Base-by-base conservation (phyloP, 306 rosid genomes). In the Pterocarpus santalinus region DNA sequence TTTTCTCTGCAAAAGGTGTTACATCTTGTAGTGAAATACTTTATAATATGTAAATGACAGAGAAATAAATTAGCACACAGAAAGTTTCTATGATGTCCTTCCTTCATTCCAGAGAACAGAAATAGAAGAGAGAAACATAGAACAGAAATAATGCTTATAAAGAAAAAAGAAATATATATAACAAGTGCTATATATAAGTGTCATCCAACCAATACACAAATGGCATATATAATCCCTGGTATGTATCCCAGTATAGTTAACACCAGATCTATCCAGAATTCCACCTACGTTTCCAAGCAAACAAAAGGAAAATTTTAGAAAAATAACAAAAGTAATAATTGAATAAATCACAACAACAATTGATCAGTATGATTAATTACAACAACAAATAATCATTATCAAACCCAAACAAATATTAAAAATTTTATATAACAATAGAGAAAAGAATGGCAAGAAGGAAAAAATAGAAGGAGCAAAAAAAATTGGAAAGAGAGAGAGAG, bases 171-270 rank as follows among this genome's bases (percentile, higher is more conserved):
- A 32, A 43, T 34, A 7, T 46, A 64, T 17, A 61, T 58, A 36
- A 16, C 3, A 2, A 30, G 4, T 5, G 16, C 34, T 58, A 47
- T 5, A 17, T 30, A 51, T 51, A 2, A 53, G 4, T 38, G 80
- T 79, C 76, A 92, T 79, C 73, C 87, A 49, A 92, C 94, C 33
- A 92, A 78, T 49, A 90, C 90, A 76, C 76, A 92, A 73, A 92
- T 70, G 22, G 97, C 92, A 74, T 88, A 92, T 77, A 92, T 81
- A 41, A 92, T 92, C 69, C 97, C 97, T 0, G 97, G 97, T 72
- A 92, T 46, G 78, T 90, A 92, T 43, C 94, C 97, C 75, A 92
- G 13, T 3, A 92, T 0, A 8, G 94, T 92, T 68, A 92, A 84
- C 84, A 81, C 65, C 86, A 90, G 60, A 82, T 22, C 64, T 74